Base-by-base conservation (phyloP, 768 basidiomycete species). In the Naganishia kalamii region DNA sequence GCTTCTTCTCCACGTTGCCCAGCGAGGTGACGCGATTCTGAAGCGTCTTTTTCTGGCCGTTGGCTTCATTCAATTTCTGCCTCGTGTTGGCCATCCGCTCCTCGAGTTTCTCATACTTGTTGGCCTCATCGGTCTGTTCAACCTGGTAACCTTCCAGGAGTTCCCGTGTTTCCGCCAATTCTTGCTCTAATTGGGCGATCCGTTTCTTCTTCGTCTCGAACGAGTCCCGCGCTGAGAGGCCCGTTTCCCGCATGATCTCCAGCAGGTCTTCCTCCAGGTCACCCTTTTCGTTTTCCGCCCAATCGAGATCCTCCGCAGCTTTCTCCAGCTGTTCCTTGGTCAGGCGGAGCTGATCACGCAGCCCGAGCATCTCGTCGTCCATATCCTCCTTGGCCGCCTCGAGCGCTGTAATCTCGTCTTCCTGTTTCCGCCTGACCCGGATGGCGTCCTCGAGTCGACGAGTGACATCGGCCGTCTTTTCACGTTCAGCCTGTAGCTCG, bases 351-450 rank as follows among this genome's bases (percentile, higher is more conserved):
- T 40, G 1, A 27, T 57, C 54, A 8, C 54, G 54, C 1, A 57
- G 54, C 2, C 33, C 54, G 21, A 57, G 54, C 54, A 57, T 40
- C 23, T 57, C 54, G 10, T 5, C 19, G 23, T 57, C 54, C 54
- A 57, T 57, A 2, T 21, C 54, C 11, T 57, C 25, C 13, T 57
- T 57, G 21, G 54, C 33, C 15, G n/a, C 27, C 19, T 57, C 54
- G 12, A 37, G 54, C 4, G 32, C 37, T 35, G 37, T n/a, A 10
- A 57, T 57, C 27, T 57, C 54, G 35, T 40, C 37, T 25, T 57
- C 33, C n/a, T 37, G 19, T 3, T 5, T 25, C 4, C 1, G 3
- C 37, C 40, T 57, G 12, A 37, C 33, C n/a, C 6, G 3, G n/a
- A 37, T 29, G 33, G 54, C 54, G 13, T 33, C 37, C 4, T 41